These are phyloP conservation scores for Globisporangium spinosum DNA, from an alignment of 352 stramenopile genomes.

Conservation along the genomic window DNA sequence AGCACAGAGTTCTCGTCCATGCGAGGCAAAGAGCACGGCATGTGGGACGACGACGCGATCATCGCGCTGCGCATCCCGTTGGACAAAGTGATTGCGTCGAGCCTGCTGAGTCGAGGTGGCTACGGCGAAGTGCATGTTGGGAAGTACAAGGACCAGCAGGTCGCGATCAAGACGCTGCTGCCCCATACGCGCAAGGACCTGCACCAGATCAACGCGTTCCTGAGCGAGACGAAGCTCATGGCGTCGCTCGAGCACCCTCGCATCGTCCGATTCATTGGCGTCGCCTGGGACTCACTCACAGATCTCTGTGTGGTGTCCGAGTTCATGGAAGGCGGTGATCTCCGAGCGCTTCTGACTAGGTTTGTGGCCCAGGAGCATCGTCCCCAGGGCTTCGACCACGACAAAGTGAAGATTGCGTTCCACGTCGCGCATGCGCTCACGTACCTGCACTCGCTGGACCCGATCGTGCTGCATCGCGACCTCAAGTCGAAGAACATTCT, in stretches of 20 bases:
- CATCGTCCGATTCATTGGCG: background rate
- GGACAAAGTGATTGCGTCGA: background rate
- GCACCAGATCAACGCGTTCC: background rate
- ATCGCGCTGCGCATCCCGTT: background rate
- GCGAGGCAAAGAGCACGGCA: background rate
- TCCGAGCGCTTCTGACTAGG: background rate
- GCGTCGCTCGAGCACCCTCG: background rate
- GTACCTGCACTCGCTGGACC: background rate
- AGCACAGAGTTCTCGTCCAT: background rate
- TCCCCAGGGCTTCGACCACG: background rate
- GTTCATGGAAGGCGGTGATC: background rate
- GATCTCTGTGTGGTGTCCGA: background rate
- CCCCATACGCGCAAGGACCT: background rate
- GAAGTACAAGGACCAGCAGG: background rate
- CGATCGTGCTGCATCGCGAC: background rate
- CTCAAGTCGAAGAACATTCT: background rate
- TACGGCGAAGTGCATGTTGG: background rate
- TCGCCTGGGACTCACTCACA: background rate
- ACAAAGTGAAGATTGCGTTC: background rate
- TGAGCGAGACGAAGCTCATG: background rate
- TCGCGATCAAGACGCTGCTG: background rate
- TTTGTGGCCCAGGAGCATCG: background rate
- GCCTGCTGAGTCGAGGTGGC: background rate
- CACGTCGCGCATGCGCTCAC: background rate
- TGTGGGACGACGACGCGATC: background rate